A percentile compares a stretch with the other conserved stretches of the same genome.
Conservation (phyloP, 805 yeast species). For the Candida suzukii region DNA sequence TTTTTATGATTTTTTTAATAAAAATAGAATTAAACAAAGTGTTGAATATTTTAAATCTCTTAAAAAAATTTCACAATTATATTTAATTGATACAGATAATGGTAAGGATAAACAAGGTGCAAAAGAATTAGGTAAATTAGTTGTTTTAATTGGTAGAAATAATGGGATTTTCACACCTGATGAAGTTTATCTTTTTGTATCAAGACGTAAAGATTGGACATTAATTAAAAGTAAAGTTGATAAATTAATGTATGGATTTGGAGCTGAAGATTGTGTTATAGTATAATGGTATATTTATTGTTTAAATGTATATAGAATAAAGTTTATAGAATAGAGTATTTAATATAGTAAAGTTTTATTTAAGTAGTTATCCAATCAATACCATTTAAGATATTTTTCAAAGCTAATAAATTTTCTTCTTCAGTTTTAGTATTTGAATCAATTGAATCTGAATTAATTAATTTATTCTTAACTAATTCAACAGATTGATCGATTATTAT, state of each 20-base stretch:
- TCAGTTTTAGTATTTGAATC: constrained; percentile 13
- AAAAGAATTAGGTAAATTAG: constrained; percentile 74
- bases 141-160: constrained; percentile 77
- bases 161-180: constrained; percentile 89
- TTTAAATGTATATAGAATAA: neutral
- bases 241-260: constrained; percentile 90
- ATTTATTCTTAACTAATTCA: no score
- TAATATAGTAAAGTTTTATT: neutral
- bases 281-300: constrained; percentile 25
- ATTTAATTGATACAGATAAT: constrained; percentile 61
- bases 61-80: constrained; percentile 80
- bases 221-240: constrained; percentile 74
- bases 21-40: constrained; percentile 57
- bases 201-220: constrained; percentile 83
- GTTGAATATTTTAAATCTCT: constrained; percentile 72
- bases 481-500: no score
- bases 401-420: constrained; percentile 17
- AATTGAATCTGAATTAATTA: constrained; percentile 14
- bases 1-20: constrained; percentile 65
- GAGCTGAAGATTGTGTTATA: constrained; percentile 67
- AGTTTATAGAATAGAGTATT: no score
- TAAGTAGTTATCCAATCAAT: constrained; percentile 9
- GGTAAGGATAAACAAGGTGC: constrained; percentile 59
- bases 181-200: constrained; percentile 89
- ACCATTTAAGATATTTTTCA: constrained; percentile 13